These are phyloP conservation scores for Lophiostoma macrostomum DNA, from an alignment of 495 filamentous ascomycete genomes.

Conservation along the genomic window DNA sequence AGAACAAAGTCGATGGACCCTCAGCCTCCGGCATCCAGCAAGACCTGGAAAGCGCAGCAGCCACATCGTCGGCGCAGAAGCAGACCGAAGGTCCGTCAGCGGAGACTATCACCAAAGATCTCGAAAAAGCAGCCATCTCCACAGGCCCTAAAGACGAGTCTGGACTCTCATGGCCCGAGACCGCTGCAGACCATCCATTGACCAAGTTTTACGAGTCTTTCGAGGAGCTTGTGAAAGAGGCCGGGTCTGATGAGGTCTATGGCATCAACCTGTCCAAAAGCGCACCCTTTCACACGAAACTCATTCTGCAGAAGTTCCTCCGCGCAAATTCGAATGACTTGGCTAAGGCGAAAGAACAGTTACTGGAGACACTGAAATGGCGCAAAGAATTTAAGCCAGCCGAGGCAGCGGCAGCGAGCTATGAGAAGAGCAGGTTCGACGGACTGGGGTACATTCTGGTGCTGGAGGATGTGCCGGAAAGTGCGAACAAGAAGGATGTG, in stretches of 20 bases:
- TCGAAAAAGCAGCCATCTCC: not conserved
- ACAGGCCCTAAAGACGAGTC: not conserved
- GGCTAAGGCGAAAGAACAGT: slow-evolving; percentile 66
- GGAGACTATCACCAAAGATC: not conserved
- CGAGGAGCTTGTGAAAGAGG: slow-evolving; percentile 46
- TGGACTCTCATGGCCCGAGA: slow-evolving; percentile 28
- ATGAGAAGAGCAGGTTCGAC: slow-evolving; percentile 53
- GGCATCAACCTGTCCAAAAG: slow-evolving; percentile 57
- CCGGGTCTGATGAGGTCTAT: slow-evolving; percentile 71
- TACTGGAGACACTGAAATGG: slow-evolving; percentile 76
- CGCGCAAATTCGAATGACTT: slow-evolving; percentile 79
- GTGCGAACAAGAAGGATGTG: slow-evolving; percentile 46
- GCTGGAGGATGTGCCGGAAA: slow-evolving; percentile 43
- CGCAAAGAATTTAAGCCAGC: slow-evolving; percentile 61
- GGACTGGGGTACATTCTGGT: slow-evolving; percentile 55
- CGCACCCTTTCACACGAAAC: slow-evolving; percentile 65
- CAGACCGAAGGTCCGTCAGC: slow-evolving; percentile 44
- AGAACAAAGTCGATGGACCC: too few relatives aligned
- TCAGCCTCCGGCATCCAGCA: too few relatives aligned
- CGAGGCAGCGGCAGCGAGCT: slow-evolving; percentile 46
- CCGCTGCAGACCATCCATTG: slow-evolving; percentile 31
- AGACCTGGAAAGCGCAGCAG: too few relatives aligned
- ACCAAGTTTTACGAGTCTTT: slow-evolving; percentile 29
- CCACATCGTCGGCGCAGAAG: slow-evolving; percentile 53
- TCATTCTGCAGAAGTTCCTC: slow-evolving; percentile 87